These are phyloP conservation scores for Ceriops tagal DNA, from an alignment of 345 rosid species.

Conservation along the genomic window DNA sequence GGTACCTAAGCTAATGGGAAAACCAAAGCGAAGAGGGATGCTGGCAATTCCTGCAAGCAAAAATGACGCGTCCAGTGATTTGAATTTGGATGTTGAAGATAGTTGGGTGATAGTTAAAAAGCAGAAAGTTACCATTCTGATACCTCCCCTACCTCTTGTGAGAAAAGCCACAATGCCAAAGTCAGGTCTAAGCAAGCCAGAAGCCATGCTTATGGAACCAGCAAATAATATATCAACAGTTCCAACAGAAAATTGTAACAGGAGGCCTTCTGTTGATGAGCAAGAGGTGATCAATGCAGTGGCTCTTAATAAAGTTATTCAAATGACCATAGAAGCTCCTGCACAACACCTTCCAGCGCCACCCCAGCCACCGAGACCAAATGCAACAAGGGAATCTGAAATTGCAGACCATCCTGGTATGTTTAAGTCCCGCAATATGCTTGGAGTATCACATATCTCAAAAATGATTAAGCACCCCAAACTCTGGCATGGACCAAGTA, in stretches of 20 bases:
- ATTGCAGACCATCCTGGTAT: constrained; percentile 3
- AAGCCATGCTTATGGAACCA: constrained; percentile 23
- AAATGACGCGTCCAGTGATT: not conserved
- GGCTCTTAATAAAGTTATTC: constrained; percentile 14
- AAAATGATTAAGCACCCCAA: constrained; percentile 35
- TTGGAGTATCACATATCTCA: constrained; percentile 27
- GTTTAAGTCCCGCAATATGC: constrained; percentile 15
- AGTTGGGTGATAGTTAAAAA: constrained; percentile 70
- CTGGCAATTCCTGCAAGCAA: constrained; percentile 16
- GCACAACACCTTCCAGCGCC: constrained; percentile 13
- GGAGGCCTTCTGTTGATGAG: constrained; percentile 31
- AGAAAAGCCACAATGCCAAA: constrained; percentile 27
- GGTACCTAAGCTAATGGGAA: constrained; percentile 12
- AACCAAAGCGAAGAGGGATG: constrained; percentile 36
- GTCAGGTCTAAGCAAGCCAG: constrained; percentile 32
- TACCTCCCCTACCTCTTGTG: constrained; percentile 49
- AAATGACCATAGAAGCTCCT: constrained; percentile 23
- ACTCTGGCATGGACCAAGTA: constrained; percentile 31
- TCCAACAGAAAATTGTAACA: constrained; percentile 21
- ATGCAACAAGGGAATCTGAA: constrained; percentile 19
- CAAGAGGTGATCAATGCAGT: constrained; percentile 26
- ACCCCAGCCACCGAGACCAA: constrained; percentile 19
- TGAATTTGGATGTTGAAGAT: constrained; percentile 38
- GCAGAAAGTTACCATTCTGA: constrained; percentile 60
- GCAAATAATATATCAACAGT: constrained; percentile 14